Evolutionary conservation across 2,329 filamentous ascomycete species (phyloP), one percentile per base, ranked within the genome.

Genomic region (Mycosphaerelloides madeirae): DNA sequence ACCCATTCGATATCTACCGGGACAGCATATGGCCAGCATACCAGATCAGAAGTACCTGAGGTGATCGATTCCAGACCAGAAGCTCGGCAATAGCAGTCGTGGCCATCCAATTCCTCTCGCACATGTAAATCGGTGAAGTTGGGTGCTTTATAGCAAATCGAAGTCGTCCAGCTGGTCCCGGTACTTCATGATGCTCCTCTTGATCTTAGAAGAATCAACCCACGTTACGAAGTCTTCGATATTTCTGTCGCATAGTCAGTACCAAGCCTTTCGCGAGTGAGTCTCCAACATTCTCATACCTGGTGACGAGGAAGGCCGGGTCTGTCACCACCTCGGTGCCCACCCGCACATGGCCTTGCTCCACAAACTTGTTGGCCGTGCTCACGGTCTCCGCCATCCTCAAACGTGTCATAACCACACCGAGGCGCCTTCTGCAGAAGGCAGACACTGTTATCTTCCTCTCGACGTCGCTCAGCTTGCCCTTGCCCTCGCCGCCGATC

Each of bases 161-260:
- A 95, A 97, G 69, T 97, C 91, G 69, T 97, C 91, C 69, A 96
- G 69, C 74, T 95, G 87, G 68, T 96, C 89, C 58, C 88, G 81
- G 66, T 96, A 97, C 69, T 87, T 87, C 80, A 95, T 83, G 53
- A 96, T 95, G 64, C 89, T 93, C 64, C 85, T 80, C 84, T 95
- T 95, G 67, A 97, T 90, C 85, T 96, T 96, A 68, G 87, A 94
- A 48, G 87, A 88, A 60, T 94, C 87, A 8, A 91, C 84, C 91
- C 91, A 97, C 0, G 91, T 96, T 14, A 97, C 85, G 65, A 94
- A 95, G 69, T 97, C 91, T 70, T 97, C 91, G 78, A 95, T 87
- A 49, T 81, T 86, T 54, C 90, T 70, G 37, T 28, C 14, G 1
- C 19, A 6, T 6, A 22, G 28, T 51, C 33, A 49, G 39, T 39